Base-by-base conservation (phyloP, 495 filamentous ascomycete genomes). In the Hyaloscypha finlandica region DNA sequence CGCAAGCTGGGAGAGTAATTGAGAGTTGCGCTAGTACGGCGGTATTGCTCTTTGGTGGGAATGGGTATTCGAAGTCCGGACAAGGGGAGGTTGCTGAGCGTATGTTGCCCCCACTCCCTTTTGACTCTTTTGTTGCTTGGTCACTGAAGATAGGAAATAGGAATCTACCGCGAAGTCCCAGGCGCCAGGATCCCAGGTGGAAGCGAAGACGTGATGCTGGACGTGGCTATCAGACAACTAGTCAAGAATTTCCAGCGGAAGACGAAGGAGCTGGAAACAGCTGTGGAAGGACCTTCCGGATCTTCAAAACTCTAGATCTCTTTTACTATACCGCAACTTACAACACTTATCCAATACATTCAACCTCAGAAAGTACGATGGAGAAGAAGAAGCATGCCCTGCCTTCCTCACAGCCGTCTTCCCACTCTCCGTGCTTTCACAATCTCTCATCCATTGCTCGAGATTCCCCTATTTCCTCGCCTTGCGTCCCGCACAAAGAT, bases 121-220 rank as follows among this genome's bases (percentile, higher is more conserved):
- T 12, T 8, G 12, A 1, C 35, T 12, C 53, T 66, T 11, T 48
- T 29, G 9, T 19, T 30, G 11, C 14, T 57, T 25, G 25, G 25
- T 25, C 20, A 19, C 8, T 37, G 12, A 56, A 22, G 42, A 59
- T 72, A 30, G 19, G 25, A 35, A 63, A 6, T 59, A 86, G 84
- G 81, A 29, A 90, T 90, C 42, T 87, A 88, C 68, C 78, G 88
- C 19, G 89, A 91, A 71, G 88, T 89, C 12, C 85, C 84, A 33
- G 85, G 83, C 6, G 78, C 82, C 5, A 76, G 88, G 32, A 86
- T 92, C 63, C 88, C 89, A 0, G 90, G 90, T 58, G 90, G 90
- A 0, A 87, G 84, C 19, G 90, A 93, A 74, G 90, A 93, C 76
- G 90, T 93, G 3, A 77, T 92, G 74, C 78, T 92, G 1, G 90